Evolutionary conservation across 176 grass and related monocot genomes (phyloP).

Genomic region (Cenchrus americanus): DNA sequence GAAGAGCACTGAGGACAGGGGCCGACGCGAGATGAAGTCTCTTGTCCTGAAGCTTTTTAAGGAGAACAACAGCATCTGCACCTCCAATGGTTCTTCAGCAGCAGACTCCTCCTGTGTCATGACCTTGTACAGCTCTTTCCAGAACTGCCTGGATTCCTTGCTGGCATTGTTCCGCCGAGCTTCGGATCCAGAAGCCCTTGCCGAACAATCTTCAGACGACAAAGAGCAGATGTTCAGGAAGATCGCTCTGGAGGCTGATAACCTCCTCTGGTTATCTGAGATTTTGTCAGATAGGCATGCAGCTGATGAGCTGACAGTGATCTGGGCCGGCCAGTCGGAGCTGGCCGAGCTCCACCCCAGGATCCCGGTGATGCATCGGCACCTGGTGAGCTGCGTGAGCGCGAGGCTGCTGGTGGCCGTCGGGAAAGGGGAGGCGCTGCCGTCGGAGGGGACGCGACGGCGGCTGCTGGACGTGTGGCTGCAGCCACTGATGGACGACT

Average conservation of each 20-base stretch:
- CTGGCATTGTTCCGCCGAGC: conserved; percentile 58
- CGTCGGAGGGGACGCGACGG: conserved; percentile 60
- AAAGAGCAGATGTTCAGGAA: conserved; percentile 52
- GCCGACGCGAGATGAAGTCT: conserved; percentile 75
- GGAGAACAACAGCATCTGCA: conserved; percentile 54
- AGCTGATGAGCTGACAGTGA: conserved; percentile 57
- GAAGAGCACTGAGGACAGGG: conserved; percentile 74
- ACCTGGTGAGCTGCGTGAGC: conserved; percentile 71
- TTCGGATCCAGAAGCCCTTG: conserved; percentile 44
- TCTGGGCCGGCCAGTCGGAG: conserved; percentile 69
- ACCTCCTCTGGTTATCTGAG: conserved; percentile 80
- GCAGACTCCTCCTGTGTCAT: conserved; percentile 59
- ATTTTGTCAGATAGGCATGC: conserved; percentile 62
- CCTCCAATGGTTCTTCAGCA: conserved; percentile 47
- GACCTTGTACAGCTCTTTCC: conserved; percentile 62
- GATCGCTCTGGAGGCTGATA: conserved; percentile 72
- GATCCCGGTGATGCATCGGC: conserved; percentile 71
- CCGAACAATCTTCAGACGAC: conserved; percentile 43
- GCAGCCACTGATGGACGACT: conserved; percentile 81
- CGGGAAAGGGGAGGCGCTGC: conserved; percentile 68
- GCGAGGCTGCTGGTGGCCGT: conserved; percentile 68
- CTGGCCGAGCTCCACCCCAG: conserved; percentile 64
- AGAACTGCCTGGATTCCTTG: conserved; percentile 61
- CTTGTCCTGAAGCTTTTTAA: conserved; percentile 84
- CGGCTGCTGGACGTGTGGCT: conserved; percentile 73